A percentile compares a stretch with the other conserved stretches of the same genome.
phyloP scores from a whole-genome alignment of 306 rosid species.

The Fagus sylvatica region DNA sequence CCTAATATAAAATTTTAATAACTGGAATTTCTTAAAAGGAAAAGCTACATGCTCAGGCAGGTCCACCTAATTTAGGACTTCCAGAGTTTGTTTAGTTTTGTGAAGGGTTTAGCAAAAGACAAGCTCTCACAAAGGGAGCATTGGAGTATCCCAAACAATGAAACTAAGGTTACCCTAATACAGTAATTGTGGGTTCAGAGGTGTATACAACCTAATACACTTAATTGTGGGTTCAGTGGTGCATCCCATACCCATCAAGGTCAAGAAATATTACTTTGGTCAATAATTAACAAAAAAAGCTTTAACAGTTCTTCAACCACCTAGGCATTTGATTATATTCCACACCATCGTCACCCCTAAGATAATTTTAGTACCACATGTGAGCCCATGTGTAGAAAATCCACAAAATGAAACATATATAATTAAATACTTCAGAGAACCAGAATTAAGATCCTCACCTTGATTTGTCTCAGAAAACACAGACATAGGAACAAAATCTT shows the following conservation, averaged over 20 bases:
- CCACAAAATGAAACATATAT: neutral
- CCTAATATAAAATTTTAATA: neutral
- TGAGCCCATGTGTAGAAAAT: neutral
- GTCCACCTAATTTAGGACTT: too few relatives aligned
- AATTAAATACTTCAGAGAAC: neutral
- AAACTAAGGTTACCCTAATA: too few relatives aligned
- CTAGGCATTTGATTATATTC: neutral
- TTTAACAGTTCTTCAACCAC: neutral
- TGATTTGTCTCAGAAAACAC: constrained; percentile 85
- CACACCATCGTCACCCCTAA: neutral
- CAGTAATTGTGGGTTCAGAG: too few relatives aligned
- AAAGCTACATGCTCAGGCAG: neutral
- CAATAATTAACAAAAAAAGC: neutral
- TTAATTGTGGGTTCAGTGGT: neutral
- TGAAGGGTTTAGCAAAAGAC: too few relatives aligned
- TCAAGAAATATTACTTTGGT: neutral
- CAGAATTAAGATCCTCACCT: constrained; percentile 51
- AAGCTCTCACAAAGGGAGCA: too few relatives aligned
- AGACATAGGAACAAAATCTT: constrained; percentile 94
- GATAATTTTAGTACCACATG: neutral
- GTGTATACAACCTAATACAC: neutral
- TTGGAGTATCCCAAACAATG: too few relatives aligned
- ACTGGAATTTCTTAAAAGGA: neutral
- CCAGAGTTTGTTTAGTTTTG: too few relatives aligned
- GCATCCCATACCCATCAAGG: neutral